These are phyloP conservation scores for Ascochyta clinopodiicola DNA, from an alignment of 2,329 filamentous ascomycete species.

Conservation along the genomic window DNA sequence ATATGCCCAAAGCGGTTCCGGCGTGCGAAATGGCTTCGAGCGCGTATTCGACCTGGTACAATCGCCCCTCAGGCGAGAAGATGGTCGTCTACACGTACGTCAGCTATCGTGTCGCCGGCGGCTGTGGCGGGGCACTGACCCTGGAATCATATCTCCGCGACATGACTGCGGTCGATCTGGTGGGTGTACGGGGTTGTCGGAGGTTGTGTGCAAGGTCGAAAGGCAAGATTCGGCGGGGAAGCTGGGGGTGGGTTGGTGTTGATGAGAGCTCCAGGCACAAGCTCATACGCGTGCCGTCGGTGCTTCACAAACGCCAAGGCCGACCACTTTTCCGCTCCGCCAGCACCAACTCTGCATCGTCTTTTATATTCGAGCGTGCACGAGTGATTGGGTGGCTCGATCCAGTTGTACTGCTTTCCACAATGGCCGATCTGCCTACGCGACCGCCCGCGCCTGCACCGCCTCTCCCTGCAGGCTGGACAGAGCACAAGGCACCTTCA, in stretches of 20 bases:
- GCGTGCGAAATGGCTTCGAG: slow-evolving; percentile 98
- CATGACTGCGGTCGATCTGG: slow-evolving; percentile 63
- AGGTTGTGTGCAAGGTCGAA: slow-evolving; percentile 7
- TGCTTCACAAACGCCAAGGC: slow-evolving; percentile 33
- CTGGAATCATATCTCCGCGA: slow-evolving; percentile 97
- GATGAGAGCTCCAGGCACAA: slow-evolving; percentile 48
- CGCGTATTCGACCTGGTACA: slow-evolving; percentile 99
- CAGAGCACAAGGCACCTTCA: slow-evolving; percentile 88
- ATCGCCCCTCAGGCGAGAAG: slow-evolving; percentile 97
- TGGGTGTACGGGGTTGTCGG: slow-evolving; percentile 1
- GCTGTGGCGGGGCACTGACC: slow-evolving; percentile 62
- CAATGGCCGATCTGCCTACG: slow-evolving; percentile 40
- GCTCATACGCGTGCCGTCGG: slow-evolving; percentile 41
- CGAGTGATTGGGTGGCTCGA: background rate
- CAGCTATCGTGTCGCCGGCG: slow-evolving; percentile 25
- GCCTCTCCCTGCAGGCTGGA: slow-evolving; percentile 81
- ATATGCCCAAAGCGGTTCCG: slow-evolving; percentile 93
- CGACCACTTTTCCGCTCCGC: slow-evolving; percentile 35
- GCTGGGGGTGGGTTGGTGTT: slow-evolving; percentile 35
- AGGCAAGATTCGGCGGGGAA: slow-evolving; percentile 29
- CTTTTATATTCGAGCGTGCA: background rate
- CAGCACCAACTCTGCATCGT: background rate
- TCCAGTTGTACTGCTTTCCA: background rate
- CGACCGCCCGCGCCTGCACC: slow-evolving; percentile 49
- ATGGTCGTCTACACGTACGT: slow-evolving; percentile 80